Percentiles rank a stretch among this genome's conserved stretches.
Conservation (phyloP, 805 yeast species). For the Yamadazyma scolyti region DNA sequence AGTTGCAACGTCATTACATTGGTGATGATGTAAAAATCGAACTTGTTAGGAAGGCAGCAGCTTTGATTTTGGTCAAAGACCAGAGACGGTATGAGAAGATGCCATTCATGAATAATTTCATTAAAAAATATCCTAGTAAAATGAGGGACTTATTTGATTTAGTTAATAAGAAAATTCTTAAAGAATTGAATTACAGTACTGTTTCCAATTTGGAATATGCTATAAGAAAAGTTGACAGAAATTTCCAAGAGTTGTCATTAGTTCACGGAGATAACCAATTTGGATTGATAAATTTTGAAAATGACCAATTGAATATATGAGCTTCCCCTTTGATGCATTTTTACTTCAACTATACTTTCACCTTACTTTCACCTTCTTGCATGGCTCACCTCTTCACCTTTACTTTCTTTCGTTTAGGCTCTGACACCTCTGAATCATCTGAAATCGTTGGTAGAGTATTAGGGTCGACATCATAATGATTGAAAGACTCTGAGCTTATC, state of each 20-base stretch:
- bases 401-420: no score
- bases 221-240: conserved; percentile 24
- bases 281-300: conserved; percentile 34
- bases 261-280: conserved; percentile 29
- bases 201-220: conserved; percentile 30
- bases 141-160: conserved; percentile 15
- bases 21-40: conserved; percentile 1
- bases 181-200: conserved; percentile 18
- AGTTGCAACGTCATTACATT: conserved; percentile 15
- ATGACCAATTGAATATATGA: conserved; percentile 18
- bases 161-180: conserved; percentile 23
- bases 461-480: background rate
- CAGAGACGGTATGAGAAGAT: conserved; percentile 16
- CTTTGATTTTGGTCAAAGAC: conserved; percentile 20
- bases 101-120: conserved; percentile 16
- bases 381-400: background rate
- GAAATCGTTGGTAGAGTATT: no score
- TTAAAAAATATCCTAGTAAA: conserved; percentile 19
- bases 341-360: background rate
- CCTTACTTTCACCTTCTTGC: background rate
- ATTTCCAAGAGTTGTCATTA: conserved; percentile 26
- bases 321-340: background rate
- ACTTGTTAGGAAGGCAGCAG: conserved; percentile 17
- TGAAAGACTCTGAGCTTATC: conserved; percentile 1
- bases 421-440: no score